Base-by-base conservation (phyloP, 129 eudicot genomes). In the Ambrosia trifida region DNA sequence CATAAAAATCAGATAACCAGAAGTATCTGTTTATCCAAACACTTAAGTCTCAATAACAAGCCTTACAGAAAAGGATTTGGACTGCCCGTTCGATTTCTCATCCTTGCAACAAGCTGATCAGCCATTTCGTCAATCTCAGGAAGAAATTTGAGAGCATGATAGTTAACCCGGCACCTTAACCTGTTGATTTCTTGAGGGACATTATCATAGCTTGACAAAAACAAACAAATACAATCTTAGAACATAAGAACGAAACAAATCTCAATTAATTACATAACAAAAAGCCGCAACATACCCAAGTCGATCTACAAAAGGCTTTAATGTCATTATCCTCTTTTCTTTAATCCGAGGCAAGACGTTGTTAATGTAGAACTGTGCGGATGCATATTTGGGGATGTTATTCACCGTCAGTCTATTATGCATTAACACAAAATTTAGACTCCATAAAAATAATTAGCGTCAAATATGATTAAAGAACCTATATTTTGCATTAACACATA, bases 271-370 rank as follows among this genome's bases (percentile, higher is more conserved):
- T 17, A 17, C 3, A 62, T 45, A 9, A 5, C 0, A 54, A 33
- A 60, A 2, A 30, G 8, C 50, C 68, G 40, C 12, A 66, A 79
- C 96, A 78, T 80, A 94, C 98, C 97, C 98, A 70, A 94, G 95
- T 63, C 98, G 90, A 82, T 94, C 98, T 73, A 94, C 98, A 84
- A 94, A 94, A 78, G 98, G 97, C 76, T 89, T 89, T 54, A 94
- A 71, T 46, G 98, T 83, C 98, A 94, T 94, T 82, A 94, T 87
- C 87, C 85, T 94, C 89, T 94, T 94, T 82, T 94, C 98, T 82
- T 89, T 94, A 63, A 94, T 71, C 64, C 97, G 87, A 71, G 98
- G 98, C 76, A 94, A 79, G 51, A 94, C 98, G 74, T 94, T 94
- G 82, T 94, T 92, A 33, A 94, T 89, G 83, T 94, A 94, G 66